phyloP scores from a whole-genome alignment of 495 filamentous ascomycete genomes.

The Delitschia confertaspora region DNA sequence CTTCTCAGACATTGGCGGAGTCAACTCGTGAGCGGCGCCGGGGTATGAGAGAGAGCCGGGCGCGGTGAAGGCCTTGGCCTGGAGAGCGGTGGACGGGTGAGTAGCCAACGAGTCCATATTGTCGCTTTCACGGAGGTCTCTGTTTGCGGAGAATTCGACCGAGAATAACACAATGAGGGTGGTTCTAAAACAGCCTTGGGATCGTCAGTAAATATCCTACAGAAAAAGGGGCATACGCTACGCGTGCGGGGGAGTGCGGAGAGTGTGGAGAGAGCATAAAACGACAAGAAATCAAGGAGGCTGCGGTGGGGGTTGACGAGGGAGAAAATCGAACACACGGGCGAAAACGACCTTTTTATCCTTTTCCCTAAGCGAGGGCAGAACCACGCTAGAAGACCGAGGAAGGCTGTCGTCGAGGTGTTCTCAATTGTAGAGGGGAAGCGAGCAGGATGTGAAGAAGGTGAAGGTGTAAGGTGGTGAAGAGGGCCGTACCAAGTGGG shows the following conservation, averaged over 20 bases:
- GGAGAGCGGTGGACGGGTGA: slow-evolving; percentile 75
- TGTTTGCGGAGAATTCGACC: too few species aligned
- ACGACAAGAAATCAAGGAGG: slow-evolving; percentile 3
- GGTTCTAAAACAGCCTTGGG: too few species aligned
- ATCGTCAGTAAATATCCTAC: too few species aligned
- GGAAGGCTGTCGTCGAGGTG: too few species aligned
- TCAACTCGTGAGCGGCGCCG: slow-evolving; percentile 69
- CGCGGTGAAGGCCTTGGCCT: slow-evolving; percentile 59
- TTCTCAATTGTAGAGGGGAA: too few species aligned
- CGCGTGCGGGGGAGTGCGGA: background rate
- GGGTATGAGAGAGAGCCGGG: slow-evolving; percentile 79
- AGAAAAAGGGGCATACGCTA: too few species aligned
- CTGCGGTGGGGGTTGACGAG: slow-evolving; percentile 8
- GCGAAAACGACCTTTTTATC: too few species aligned
- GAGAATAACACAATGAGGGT: too few species aligned
- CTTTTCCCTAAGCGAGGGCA: too few species aligned
- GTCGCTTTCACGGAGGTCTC: slow-evolving; percentile 2
- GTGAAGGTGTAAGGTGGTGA: slow-evolving; percentile 5
- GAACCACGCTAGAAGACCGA: too few species aligned
- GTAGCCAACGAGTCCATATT: slow-evolving; percentile 84
- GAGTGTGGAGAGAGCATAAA: background rate
- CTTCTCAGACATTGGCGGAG: slow-evolving; percentile 62
- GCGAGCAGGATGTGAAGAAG: slow-evolving; percentile 1
- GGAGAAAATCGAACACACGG: too few species aligned
- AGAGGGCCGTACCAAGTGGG: slow-evolving; percentile 60